Base-by-base conservation (phyloP, 2,329 filamentous ascomycete species). In the Exutisphaerella laricina region DNA sequence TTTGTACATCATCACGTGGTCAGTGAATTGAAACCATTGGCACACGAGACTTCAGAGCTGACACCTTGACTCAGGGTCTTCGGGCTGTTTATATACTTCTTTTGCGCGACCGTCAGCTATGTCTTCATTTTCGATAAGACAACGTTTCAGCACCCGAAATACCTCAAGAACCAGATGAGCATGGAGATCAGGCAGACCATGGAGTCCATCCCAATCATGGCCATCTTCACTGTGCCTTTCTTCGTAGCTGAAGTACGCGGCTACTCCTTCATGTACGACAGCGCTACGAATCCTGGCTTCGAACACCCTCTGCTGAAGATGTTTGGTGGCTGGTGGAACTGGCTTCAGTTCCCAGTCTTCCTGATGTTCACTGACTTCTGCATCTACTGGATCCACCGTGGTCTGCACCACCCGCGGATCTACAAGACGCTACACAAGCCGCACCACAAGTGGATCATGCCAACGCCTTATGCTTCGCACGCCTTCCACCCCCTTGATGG, bases 401-500 rank as follows among this genome's bases (percentile, higher is more conserved):
- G 79, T 44, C 76, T 94, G 49, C 88, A 95, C 69, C 82, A 88
- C 67, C 85, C 85, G 12, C 61, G 68, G 34, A 64, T 92, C 56
- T 97, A 97, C 78, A 94, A 89, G 73, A 73, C 74, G 54, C 75
- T 96, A 37, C 90, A 97, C 78, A 97, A 97, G 79, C 84, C 88
- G 54, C 90, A 97, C 70, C 90, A 97, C 80, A 96, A 95, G 73
- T 97, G 90, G 90, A 96, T 97, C 69, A 94, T 96, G 87, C 90
- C 90, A 3, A 94, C 88, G 3, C 90, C 90, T 0, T 96, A 80
- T 65, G 89, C 90, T 30, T 88, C 84, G 56, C 85, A 95, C 62
- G 90, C 90, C 45, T 97, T 97, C 77, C 88, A 97, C 71, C 89
- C 90, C 1, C 65, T 96, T 39, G 90, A 97, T 62, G 90, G 90